These are phyloP conservation scores for Aspergillus luchuensis DNA, from an alignment of 2,329 filamentous ascomycete species.

Conservation along the genomic window DNA sequence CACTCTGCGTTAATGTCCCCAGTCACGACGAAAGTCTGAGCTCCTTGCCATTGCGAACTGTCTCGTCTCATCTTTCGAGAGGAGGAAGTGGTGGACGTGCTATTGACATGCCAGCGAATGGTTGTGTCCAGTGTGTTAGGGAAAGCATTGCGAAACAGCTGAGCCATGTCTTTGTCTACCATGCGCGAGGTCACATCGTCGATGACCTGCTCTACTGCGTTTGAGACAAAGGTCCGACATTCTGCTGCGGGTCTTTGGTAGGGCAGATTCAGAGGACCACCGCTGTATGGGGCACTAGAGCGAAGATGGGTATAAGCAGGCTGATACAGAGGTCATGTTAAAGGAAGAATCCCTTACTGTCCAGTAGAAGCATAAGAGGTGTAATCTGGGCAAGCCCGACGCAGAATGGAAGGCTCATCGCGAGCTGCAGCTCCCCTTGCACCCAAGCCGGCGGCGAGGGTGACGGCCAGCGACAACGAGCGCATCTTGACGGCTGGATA, in stretches of 20 bases:
- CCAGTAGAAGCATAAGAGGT: conserved; percentile 58
- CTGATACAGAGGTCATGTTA: background rate
- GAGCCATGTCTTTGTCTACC: conserved; percentile 81
- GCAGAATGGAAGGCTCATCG: conserved; percentile 33
- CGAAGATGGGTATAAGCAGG: background rate
- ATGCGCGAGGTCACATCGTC: conserved; percentile 76
- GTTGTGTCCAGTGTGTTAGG: conserved; percentile 91
- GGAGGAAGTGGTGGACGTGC: conserved; percentile 31
- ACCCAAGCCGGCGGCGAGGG: conserved; percentile 16
- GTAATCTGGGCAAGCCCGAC: conserved; percentile 67
- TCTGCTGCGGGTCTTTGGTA: conserved; percentile 78
- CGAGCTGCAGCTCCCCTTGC: conserved; percentile 19
- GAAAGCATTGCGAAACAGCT: conserved; percentile 93
- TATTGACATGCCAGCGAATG: conserved; percentile 80
- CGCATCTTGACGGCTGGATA: conserved; percentile 9
- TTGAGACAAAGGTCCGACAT: conserved; percentile 88
- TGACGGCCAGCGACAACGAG: conserved; percentile 17
- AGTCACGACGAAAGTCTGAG: conserved; percentile 91
- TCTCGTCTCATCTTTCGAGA: conserved; percentile 46
- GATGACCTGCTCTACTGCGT: conserved; percentile 86
- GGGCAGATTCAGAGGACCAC: conserved; percentile 76
- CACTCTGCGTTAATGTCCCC: conserved; percentile 93
- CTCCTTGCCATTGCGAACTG: conserved; percentile 72
- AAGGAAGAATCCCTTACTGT: conserved; percentile 54
- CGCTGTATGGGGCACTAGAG: conserved; percentile 72